Evolutionary conservation across 495 filamentous ascomycete genomes (phyloP).

Genomic region (Tuber microsphaerosporum): DNA sequence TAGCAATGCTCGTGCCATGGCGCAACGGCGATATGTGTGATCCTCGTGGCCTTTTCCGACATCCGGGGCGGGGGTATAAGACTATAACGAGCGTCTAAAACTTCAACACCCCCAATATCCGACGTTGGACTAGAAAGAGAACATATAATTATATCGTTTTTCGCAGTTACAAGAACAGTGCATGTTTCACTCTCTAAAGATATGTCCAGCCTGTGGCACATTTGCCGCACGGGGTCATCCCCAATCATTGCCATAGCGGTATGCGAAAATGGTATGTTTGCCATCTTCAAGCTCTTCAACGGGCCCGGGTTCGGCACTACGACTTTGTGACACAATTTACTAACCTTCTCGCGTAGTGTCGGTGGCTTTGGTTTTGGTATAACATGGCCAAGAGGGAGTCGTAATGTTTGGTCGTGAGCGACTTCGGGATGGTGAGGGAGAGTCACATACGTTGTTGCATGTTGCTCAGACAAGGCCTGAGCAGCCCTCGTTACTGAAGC

Average conservation of each 20-base stretch:
- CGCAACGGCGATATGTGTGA: constrained; percentile 24
- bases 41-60: constrained; percentile 14
- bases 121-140: constrained; percentile 11
- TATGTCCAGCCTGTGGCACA: constrained; percentile 17
- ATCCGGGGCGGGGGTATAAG: constrained; percentile 11
- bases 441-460: background rate
- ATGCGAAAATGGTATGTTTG: constrained; percentile 11
- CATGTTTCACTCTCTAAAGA: constrained; percentile 8
- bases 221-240: constrained; percentile 17
- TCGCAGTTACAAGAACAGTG: constrained; percentile 18
- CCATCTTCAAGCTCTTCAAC: constrained; percentile 11
- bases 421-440: background rate
- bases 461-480: background rate
- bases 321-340: constrained; percentile 7
- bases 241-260: constrained; percentile 20
- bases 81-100: constrained; percentile 18
- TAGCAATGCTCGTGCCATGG: constrained; percentile 17
- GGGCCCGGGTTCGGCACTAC: constrained; percentile 7
- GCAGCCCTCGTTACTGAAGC: background rate
- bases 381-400: background rate
- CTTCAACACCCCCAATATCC: constrained; percentile 4
- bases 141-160: constrained; percentile 22
- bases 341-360: background rate
- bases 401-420: background rate
- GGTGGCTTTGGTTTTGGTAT: constrained; percentile 7